Evolutionary conservation across 106 monocot genomes (phyloP), one percentile per base, ranked within the genome.

Genomic region (Amphibolis antarctica): DNA sequence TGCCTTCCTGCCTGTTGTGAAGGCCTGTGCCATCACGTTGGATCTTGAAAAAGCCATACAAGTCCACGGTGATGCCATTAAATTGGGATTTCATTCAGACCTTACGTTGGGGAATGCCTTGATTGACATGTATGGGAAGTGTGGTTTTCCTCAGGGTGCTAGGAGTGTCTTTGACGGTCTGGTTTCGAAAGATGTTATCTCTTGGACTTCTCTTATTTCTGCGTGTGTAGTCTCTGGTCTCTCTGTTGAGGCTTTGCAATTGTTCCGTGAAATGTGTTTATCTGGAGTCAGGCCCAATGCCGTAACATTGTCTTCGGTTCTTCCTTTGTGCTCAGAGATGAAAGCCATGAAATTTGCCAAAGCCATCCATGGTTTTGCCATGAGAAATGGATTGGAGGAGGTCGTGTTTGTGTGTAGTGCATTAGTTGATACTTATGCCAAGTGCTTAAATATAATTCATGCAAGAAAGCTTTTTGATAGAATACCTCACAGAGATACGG

Each of bases 61-160:
- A 25, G 31, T 89, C 13, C 81, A 89, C 44, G 27, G 71, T 12
- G 82, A 85, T 28, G 88, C 68, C 3, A 29, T 77, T 9, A 50
- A 69, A 42, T 57, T 79, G 22, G 79, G 79, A 14, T 28, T 89
- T 24, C 29, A 44, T 2, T 59, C 48, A 1, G 79, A 84, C 59
- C 57, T 78, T 42, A 20, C 59, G 0, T 56, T 89, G 17, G 76
- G 79, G 21, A 89, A 89, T 68, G 71, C 69, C 12, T 26, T 85
- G 64, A 64, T 89, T 19, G 73, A 85, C 54, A 82, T 82, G 82
- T 89, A 77, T 44, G 79, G 82, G 1, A 89, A 82, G 65, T 84
- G 88, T 45, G 57, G 84, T 46, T 79, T 57, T 15, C 36, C 53
- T 21, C 63, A 75, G 17, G 70, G 68, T 22, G 84, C 79, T 11